Evolutionary conservation across 441 rosid genomes (phyloP), one percentile per base, ranked within the genome.

Genomic region (Rhodomyrtus psidioides): DNA sequence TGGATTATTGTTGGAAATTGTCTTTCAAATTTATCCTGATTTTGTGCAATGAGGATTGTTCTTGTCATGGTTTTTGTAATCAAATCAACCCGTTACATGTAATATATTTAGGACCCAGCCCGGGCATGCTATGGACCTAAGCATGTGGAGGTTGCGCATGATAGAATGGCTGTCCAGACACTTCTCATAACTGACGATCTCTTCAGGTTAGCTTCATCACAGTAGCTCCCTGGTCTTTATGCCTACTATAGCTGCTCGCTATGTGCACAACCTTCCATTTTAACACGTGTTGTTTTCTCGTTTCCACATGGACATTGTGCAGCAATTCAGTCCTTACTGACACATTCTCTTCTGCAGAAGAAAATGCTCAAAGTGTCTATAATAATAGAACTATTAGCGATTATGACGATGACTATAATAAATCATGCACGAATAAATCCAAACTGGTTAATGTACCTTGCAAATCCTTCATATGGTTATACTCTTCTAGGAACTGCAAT

Each of bases 51-150:
- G 58, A 53, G 62, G n/a, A 30, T 42, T n/a, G 62, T 74, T 85
- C 16, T 23, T 51, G 55, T 19, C 5, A 15, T 7, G 19, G 19
- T 51, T 54, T 12, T 82, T 54, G 79, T 51, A 86, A 82, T 12
- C 39, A 42, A 75, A 83, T 12, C 17, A 27, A 23, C 75, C 51
- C 85, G 88, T 85, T 74, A 23, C 49, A 74, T 23, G 9, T 39
- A 75, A 17, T 53, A 82, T 85, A 70, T 89, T 70, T 86, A 97
- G 99, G 99, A 96, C 79, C 89, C 94, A 5, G 88, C 88, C 76
- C 96, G 99, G 53, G 98, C 99, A 85, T 97, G 99, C 91, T 95
- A 96, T 82, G 99, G 99, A 82, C 98, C 99, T 84, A 97, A 96
- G 91, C 99, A 97, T 74, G 99, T 97, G 44, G 98, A 96, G 91